phyloP scores from a whole-genome alignment of 2,329 filamentous ascomycete species.

The Elsinoe ampelina region DNA sequence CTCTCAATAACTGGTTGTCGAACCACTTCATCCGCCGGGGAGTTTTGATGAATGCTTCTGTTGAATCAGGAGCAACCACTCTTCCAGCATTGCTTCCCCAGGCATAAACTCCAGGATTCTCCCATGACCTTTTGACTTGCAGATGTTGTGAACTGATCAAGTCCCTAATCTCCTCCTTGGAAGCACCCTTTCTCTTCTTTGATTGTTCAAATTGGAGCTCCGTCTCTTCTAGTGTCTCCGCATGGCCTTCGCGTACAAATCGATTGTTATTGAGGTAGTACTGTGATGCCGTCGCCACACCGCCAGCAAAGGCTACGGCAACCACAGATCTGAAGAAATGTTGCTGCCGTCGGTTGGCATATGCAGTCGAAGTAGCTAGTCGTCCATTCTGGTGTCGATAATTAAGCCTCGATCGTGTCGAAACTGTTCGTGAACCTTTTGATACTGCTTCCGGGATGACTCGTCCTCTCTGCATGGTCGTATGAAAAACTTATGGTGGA shows the following conservation, averaged over 20 bases:
- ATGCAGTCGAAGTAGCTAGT: constrained; percentile 21
- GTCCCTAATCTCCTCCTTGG: constrained; percentile 64
- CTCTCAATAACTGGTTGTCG: constrained; percentile 71
- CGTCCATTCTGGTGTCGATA: constrained; percentile 18
- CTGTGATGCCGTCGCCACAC: constrained; percentile 36
- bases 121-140: constrained; percentile 74
- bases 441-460: constrained; percentile 10
- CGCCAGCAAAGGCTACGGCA: constrained; percentile 34
- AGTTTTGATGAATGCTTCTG: constrained; percentile 67
- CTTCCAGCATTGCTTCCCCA: constrained; percentile 84
- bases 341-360: constrained; percentile 37
- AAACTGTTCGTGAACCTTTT: constrained; percentile 17
- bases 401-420: constrained; percentile 21
- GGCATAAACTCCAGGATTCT: constrained; percentile 78
- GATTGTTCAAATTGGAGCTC: constrained; percentile 61
- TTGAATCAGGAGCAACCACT: constrained; percentile 76
- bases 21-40: constrained; percentile 74
- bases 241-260: constrained; percentile 34
- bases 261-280: constrained; percentile 33
- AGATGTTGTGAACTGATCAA: constrained; percentile 75
- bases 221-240: constrained; percentile 42
- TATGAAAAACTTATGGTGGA: neutral
- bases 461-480: constrained; percentile 10
- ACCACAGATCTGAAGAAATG: constrained; percentile 37
- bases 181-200: constrained; percentile 42